phyloP scores from a whole-genome alignment of 2,329 filamentous ascomycete species.

The Colletotrichum sp. region DNA sequence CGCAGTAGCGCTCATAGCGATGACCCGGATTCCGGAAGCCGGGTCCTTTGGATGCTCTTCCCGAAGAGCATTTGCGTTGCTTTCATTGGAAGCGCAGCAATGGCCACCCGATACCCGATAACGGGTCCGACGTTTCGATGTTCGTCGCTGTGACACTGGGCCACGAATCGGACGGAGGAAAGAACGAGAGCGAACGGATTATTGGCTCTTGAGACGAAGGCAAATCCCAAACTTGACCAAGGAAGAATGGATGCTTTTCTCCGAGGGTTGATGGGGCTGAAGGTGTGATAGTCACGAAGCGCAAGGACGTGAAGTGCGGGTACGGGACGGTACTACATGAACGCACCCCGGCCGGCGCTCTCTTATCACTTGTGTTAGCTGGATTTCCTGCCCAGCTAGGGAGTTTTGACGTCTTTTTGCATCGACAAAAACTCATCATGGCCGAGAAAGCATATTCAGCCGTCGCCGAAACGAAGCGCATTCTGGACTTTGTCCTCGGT shows the following conservation, averaged over 20 bases:
- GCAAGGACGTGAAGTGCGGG: neutral
- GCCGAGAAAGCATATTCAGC: conserved; percentile 26
- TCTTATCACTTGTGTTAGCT: neutral
- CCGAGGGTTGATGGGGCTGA: neutral
- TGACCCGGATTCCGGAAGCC: conserved; percentile 1
- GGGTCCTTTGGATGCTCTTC: neutral
- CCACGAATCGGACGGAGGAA: neutral
- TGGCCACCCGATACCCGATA: neutral
- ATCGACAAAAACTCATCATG: neutral
- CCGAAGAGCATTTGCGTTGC: neutral
- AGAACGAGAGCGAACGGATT: neutral
- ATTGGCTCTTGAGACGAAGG: neutral
- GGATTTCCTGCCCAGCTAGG: neutral
- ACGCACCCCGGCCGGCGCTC: neutral
- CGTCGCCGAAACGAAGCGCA: conserved; percentile 26
- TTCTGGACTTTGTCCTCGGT: conserved; percentile 31
- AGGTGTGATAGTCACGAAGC: neutral
- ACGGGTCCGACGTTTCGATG: conserved; percentile 11
- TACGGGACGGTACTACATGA: neutral
- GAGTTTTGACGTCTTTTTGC: neutral
- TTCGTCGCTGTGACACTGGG: neutral
- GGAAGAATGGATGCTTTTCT: neutral
- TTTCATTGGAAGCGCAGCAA: neutral
- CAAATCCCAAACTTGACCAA: neutral
- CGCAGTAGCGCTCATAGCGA: neutral